A percentile compares a stretch with the other conserved stretches of the same genome.
Evolutionary conservation across 495 filamentous ascomycete species (phyloP).

Genomic region (Tuber microsphaerosporum): DNA sequence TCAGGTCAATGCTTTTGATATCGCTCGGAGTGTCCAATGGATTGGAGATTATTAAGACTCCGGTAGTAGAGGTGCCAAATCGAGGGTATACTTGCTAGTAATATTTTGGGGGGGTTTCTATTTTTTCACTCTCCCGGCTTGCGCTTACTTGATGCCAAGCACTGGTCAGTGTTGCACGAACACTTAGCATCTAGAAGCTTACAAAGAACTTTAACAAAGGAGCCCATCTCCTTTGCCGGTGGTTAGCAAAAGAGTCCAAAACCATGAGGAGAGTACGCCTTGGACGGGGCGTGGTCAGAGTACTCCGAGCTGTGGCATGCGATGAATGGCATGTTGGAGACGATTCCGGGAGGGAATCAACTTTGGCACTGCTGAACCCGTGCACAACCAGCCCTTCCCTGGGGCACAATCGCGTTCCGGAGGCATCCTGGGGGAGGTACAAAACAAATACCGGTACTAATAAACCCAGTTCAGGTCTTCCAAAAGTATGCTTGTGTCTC

Average conservation of each 20-base stretch:
- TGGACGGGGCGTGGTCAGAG: slow-evolving; percentile 10
- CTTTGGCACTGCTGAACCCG: neutral
- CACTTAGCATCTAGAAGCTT: neutral
- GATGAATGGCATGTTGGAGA: neutral
- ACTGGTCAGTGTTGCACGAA: neutral
- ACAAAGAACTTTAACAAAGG: neutral
- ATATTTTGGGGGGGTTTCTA: neutral
- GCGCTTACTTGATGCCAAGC: neutral
- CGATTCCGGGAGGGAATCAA: neutral
- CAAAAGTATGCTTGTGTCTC: no score
- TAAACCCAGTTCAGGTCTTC: neutral
- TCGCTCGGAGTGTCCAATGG: neutral
- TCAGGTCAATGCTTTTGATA: neutral
- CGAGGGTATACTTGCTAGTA: neutral
- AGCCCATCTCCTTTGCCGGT: neutral
- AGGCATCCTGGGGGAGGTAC: neutral
- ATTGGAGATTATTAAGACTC: neutral
- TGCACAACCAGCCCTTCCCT: neutral
- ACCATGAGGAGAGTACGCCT: slow-evolving; percentile 16
- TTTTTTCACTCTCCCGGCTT: neutral
- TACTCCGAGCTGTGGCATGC: neutral
- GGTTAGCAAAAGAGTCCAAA: neutral
- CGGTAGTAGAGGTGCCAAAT: neutral
- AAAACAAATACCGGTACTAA: no score
- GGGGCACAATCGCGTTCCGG: neutral